Evolutionary conservation across 192 early-diverging fungal species (phyloP).

Genomic region (Coemansia sp.): DNA sequence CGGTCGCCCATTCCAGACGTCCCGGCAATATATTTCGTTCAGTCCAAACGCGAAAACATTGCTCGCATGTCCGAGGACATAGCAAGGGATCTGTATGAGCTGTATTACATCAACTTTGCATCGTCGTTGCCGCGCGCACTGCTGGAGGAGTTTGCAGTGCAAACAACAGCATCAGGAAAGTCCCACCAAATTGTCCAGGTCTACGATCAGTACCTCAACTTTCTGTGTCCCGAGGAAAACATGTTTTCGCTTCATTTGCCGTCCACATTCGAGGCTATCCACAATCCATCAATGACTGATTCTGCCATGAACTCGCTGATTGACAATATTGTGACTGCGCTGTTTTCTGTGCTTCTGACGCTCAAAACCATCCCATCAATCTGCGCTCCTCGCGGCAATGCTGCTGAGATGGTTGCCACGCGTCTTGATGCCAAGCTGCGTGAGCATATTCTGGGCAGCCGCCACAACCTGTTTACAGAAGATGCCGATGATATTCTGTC

Average conservation of each 20-base stretch:
- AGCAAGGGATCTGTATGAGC: conserved; percentile 85
- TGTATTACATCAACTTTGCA: conserved; percentile 95
- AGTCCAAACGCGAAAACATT: conserved; percentile 88
- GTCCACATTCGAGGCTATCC: conserved; percentile 76
- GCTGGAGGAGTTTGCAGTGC: conserved; percentile 91
- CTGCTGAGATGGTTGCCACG: conserved; percentile 89
- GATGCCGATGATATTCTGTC: conserved; percentile 43
- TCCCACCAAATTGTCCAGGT: conserved; percentile 82
- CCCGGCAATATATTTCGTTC: conserved; percentile 94
- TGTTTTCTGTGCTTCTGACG: conserved; percentile 92
- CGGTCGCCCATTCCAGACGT: conserved; percentile 92
- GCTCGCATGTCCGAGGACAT: conserved; percentile 81
- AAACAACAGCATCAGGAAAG: conserved; percentile 72
- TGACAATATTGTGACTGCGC: conserved; percentile 72
- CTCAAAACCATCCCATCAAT: conserved; percentile 90
- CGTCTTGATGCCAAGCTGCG: conserved; percentile 88
- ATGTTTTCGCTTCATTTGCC: conserved; percentile 90
- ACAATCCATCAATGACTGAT: conserved; percentile 82
- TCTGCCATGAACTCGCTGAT: conserved; percentile 76
- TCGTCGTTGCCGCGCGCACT: conserved; percentile 81
- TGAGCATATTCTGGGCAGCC: conserved; percentile 87
- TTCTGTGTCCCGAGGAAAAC: conserved; percentile 84
- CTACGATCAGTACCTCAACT: conserved; percentile 98
- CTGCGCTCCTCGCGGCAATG: conserved; percentile 84
- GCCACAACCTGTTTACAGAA: conserved; percentile 81